Evolutionary conservation across 495 filamentous ascomycete genomes (phyloP).

Genomic region (Aspergillus cristatus): DNA sequence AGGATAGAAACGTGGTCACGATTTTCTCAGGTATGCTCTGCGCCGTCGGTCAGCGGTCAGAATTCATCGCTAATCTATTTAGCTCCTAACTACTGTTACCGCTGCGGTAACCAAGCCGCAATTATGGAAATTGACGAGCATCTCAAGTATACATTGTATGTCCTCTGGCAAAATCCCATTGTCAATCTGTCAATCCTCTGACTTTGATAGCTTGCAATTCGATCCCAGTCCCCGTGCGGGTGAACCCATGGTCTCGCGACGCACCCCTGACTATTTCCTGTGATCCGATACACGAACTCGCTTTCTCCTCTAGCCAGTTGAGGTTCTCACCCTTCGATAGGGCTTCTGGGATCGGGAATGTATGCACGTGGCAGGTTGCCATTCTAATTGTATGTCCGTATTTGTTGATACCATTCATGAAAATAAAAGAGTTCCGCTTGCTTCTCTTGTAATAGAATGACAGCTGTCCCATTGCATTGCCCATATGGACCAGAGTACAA

Average conservation of each 20-base stretch:
- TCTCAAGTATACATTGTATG: conserved; percentile 98
- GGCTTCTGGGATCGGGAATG: conserved; percentile 23
- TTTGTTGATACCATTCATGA: conserved; percentile 43
- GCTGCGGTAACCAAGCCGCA: conserved; percentile 96
- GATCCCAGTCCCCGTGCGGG: conserved; percentile 95
- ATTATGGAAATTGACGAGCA: conserved; percentile 99
- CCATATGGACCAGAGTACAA: too few relatives aligned
- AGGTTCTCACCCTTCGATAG: conserved; percentile 16
- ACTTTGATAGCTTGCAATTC: conserved; percentile 77
- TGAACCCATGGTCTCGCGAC: conserved; percentile 96
- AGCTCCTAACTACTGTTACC: conserved; percentile 33
- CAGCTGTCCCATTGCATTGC: too few relatives aligned
- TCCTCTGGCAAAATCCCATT: conserved; percentile 12
- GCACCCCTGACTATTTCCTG: conserved; percentile 97
- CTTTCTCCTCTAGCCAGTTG: conserved; percentile 10
- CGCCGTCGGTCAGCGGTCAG: conserved; percentile 1
- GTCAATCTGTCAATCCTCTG: conserved; percentile 10
- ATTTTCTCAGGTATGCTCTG: conserved; percentile 85
- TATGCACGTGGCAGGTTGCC: conserved; percentile 24
- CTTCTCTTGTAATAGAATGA: too few relatives aligned
- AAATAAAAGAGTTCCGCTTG: conserved; percentile 30
- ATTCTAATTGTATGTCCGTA: conserved; percentile 33
- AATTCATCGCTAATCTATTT: neutral
- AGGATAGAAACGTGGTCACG: conserved; percentile 88
- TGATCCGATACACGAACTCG: conserved; percentile 38